Base-by-base conservation (phyloP, 805 yeast genomes). In the Wickerhamomyces xylosicus region DNA sequence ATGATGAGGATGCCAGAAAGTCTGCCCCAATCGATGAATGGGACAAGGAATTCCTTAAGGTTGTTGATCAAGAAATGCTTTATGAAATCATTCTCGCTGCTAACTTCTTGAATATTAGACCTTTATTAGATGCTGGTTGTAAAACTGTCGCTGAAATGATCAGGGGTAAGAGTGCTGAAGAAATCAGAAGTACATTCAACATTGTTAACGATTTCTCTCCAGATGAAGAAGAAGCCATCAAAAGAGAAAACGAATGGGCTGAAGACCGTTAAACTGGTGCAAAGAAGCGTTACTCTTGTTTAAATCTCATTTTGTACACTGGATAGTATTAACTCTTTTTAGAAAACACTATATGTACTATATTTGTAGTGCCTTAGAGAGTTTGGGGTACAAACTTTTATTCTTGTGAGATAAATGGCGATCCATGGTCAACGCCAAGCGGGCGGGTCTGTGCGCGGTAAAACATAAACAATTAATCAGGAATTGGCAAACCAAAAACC, bases 11-110 rank as follows among this genome's bases (percentile, higher is more conserved):
- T 49, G 74, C 85, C 19, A 77, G 83, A 58, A 85, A 84, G 56
- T 72, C 90, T n/a, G 86, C 87, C 2, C 96, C 95, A 3, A 86
- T 90, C 37, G 90, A 83, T 45, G 87, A 87, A 35, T 90, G 97
- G 97, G 97, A 90, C 63, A 84, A 85, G 59, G 85, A 84, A 59
- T 90, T 89, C 59, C 72, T 90, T 51, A 84, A 85, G 56, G 14
- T 9, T 31, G 96, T 90, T 31, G 97, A 90, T 62, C 97, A 82
- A 56, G 90, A 82, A 50, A 82, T 82, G 89, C 67, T 82, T 41
- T 82, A 82, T 48, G 92, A 81, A 53, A 82, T 82, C 53, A 79
- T 82, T 41, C 63, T 79, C 41, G 90, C 90, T n/a, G 85, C 90
- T 16, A 82, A 82, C 58, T 82, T 80, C 56, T 63, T 82, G 53